phyloP scores from a whole-genome alignment of 306 rosid species.

The Glycyrrhiza uralensis region DNA sequence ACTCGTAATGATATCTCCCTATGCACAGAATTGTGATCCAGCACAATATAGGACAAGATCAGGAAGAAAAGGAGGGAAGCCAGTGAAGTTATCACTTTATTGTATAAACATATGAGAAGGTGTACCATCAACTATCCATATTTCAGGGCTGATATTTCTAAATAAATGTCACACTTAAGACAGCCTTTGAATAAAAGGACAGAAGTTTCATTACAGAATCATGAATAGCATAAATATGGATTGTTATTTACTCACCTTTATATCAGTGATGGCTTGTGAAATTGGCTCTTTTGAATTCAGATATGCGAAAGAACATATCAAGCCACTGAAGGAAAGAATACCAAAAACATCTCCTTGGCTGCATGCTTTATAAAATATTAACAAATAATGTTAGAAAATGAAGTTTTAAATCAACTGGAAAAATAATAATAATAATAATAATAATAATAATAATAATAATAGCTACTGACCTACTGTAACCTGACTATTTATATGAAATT shows the following conservation, averaged over 20 bases:
- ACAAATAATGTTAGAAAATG: slow-evolving; percentile 20
- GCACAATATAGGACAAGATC: background rate
- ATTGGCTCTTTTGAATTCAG: slow-evolving; percentile 70
- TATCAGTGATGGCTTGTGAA: slow-evolving; percentile 67
- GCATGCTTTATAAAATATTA: slow-evolving; percentile 51
- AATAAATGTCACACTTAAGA: background rate
- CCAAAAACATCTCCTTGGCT: slow-evolving; percentile 70
- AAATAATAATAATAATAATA: slow-evolving; percentile 1
- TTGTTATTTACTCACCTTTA: slow-evolving; percentile 57
- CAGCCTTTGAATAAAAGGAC: slow-evolving; percentile 6
- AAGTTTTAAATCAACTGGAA: slow-evolving; percentile 6
- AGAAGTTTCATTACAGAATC: background rate
- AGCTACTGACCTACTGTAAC: background rate
- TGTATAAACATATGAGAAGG: slow-evolving; percentile 4
- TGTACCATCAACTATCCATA: slow-evolving; percentile 4
- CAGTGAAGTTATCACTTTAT: slow-evolving; percentile 9
- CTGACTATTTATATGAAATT: background rate
- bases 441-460: no score
- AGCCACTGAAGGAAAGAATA: slow-evolving; percentile 62
- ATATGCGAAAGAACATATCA: slow-evolving; percentile 80
- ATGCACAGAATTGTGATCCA: slow-evolving; percentile 19
- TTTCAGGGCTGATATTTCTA: slow-evolving; percentile 1
- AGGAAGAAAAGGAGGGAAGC: background rate
- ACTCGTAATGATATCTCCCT: slow-evolving; percentile 87
- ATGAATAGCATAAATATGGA: background rate